Evolutionary conservation across 495 filamentous ascomycete genomes (phyloP).

Genomic region (Neurospora intermedia): DNA sequence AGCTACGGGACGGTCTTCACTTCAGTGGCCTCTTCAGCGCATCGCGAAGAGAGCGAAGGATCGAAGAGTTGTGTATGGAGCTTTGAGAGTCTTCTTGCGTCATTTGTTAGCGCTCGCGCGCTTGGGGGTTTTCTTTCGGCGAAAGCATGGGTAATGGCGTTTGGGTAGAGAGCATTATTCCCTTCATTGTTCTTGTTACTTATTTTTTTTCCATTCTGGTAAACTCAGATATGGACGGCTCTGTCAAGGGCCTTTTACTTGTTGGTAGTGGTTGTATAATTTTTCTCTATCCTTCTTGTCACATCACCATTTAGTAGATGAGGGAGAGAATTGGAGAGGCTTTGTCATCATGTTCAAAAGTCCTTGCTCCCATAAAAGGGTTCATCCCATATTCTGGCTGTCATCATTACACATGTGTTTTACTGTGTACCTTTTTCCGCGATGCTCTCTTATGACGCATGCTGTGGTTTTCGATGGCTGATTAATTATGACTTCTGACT

Average conservation of each 20-base stretch:
- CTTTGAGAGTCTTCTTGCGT: background rate
- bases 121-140: background rate
- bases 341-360: background rate
- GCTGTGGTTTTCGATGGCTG: background rate
- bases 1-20: background rate
- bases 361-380: background rate
- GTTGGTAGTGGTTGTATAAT: background rate
- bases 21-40: background rate
- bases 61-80: background rate
- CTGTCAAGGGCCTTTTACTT: background rate
- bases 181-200: background rate
- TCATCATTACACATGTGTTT: no score
- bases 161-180: conserved; percentile 1
- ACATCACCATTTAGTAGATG: background rate
- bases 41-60: background rate
- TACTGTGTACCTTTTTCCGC: background rate
- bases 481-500: background rate
- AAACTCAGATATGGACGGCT: background rate
- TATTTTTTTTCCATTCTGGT: background rate
- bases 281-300: background rate
- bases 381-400: background rate
- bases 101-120: background rate
- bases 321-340: background rate
- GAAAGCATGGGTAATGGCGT: conserved; percentile 1
- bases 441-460: background rate